Conservation (phyloP, 2,329 filamentous ascomycete species). For the Pseudogymnoascus sp. region DNA sequence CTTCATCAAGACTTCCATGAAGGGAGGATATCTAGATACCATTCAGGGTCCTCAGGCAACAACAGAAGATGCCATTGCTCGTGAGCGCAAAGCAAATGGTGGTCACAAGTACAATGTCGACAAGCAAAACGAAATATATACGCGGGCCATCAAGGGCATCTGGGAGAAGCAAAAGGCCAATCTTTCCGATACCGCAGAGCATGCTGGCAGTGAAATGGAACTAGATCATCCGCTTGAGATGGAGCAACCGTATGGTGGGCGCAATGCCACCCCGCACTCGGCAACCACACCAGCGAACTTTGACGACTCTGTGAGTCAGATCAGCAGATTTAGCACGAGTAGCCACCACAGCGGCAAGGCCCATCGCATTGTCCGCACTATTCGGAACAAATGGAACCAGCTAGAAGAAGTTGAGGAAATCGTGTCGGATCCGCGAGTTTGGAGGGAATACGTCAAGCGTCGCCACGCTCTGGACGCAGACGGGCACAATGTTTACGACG, state of each 20-base stretch:
- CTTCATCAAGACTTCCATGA: conserved; percentile 98
- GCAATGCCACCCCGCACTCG: conserved; percentile 56
- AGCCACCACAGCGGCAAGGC: conserved; percentile 63
- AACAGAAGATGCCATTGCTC: conserved; percentile 66
- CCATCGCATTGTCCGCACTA: conserved; percentile 66
- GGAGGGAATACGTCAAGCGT: conserved; percentile 78
- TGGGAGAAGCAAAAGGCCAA: conserved; percentile 84
- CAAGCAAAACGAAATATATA: conserved; percentile 85
- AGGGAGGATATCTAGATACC: conserved; percentile 85
- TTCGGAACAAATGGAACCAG: conserved; percentile 57
- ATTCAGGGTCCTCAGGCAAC: conserved; percentile 60
- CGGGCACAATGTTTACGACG: conserved; percentile 45
- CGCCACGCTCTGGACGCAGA: conserved; percentile 38
- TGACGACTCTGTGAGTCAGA: conserved; percentile 76
- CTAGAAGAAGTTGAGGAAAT: conserved; percentile 51
- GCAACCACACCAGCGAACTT: conserved; percentile 53
- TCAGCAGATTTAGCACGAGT: conserved; percentile 62
- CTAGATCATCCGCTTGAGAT: conserved; percentile 40
- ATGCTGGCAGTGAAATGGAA: conserved; percentile 49
- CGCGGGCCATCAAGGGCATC: conserved; percentile 82
- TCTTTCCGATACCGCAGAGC: conserved; percentile 64
- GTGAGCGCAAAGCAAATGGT: conserved; percentile 75
- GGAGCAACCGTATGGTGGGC: conserved; percentile 41
- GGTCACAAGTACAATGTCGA: conserved; percentile 98
- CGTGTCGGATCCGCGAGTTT: conserved; percentile 76